Evolutionary conservation across 1,284 basidiomycete genomes (phyloP), one percentile per base, ranked within the genome.

Genomic region (Cryptococcus sp.): DNA sequence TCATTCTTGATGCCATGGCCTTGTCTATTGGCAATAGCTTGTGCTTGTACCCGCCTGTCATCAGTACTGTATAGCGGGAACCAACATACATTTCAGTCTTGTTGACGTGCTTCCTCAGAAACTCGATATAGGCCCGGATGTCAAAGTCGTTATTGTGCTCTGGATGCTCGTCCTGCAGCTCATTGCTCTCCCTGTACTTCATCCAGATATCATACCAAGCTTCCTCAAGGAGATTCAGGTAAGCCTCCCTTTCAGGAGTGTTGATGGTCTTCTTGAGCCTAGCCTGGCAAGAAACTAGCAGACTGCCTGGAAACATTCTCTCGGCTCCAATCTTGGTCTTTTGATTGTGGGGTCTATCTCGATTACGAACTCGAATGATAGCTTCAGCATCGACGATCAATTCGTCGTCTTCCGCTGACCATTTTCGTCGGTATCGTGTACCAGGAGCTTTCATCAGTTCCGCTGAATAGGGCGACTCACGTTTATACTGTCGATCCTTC

Each of bases 361-460:
- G 78, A 67, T 86, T 88, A 22, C 92, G 84, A 16, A 86, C 87
- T 56, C 82, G 82, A 50, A 96, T 83, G 58, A 97, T 85, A 1
- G 83, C 87, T 41, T 83, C 85, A 1, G 85, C 85, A 66, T 97
- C 92, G 48, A 87, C 81, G 37, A 86, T 83, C 25, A 92, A 80
- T 56, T 94, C 92, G 57, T 94, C 90, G 56, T 85, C 91, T 46
- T 91, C 87, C 45, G 81, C 74, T 49, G 81, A 88, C 91, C 91
- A 94, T 46, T 83, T 81, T 67, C 88, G 89, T 48, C 88, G 81
- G 56, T 81, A 79, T 36, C 86, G 47, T 4, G 34, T 57, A 7
- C 14, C 39, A 19, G 44, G 45, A 43, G 51, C 43, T 43, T 32
- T n/a, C 7, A 24, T 59, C 31, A 59, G 46, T 23, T 45, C n/a